A percentile compares a stretch with the other conserved stretches of the same genome.
These are phyloP conservation scores for Pleoardoris graminearum DNA, from an alignment of 2,329 filamentous ascomycete genomes.

Conservation along the genomic window DNA sequence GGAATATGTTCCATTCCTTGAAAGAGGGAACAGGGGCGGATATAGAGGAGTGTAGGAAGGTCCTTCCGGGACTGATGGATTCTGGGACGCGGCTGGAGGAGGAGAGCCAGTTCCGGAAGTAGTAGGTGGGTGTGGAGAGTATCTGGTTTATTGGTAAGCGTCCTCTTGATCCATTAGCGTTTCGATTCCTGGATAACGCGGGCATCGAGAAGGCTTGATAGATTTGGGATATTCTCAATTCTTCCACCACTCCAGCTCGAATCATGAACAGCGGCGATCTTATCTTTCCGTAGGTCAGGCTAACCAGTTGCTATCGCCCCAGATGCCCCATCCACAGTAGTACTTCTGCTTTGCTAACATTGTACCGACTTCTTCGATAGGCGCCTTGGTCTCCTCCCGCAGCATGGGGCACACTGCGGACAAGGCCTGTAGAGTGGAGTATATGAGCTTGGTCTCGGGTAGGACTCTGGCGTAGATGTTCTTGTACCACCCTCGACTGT, in stretches of 20 bases:
- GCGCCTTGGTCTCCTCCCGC: not conserved
- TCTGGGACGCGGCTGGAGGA: conserved; percentile 51
- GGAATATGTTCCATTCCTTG: conserved; percentile 53
- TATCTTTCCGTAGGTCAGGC: too few relatives aligned
- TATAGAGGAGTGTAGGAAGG: conserved; percentile 43
- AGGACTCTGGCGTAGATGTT: not conserved
- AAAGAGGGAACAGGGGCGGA: conserved; percentile 46
- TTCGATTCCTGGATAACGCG: too few relatives aligned
- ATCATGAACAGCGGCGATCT: too few relatives aligned
- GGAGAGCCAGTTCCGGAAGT: conserved; percentile 42
- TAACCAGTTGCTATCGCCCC: not conserved
- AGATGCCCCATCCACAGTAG: not conserved
- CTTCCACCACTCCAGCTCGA: too few relatives aligned
- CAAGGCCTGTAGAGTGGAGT: not conserved
- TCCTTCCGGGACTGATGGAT: conserved; percentile 50
- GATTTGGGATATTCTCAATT: too few relatives aligned
- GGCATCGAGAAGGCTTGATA: too few relatives aligned
- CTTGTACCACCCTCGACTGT: not conserved
- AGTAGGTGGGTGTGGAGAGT: conserved; percentile 4
- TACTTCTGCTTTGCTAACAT: not conserved
- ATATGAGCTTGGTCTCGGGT: not conserved
- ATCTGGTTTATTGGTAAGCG: too few relatives aligned
- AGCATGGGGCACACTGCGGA: not conserved
- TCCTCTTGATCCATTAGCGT: too few relatives aligned
- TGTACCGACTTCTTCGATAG: not conserved